Conservation (phyloP, 768 basidiomycete genomes). For the Termitomyces sp. region DNA sequence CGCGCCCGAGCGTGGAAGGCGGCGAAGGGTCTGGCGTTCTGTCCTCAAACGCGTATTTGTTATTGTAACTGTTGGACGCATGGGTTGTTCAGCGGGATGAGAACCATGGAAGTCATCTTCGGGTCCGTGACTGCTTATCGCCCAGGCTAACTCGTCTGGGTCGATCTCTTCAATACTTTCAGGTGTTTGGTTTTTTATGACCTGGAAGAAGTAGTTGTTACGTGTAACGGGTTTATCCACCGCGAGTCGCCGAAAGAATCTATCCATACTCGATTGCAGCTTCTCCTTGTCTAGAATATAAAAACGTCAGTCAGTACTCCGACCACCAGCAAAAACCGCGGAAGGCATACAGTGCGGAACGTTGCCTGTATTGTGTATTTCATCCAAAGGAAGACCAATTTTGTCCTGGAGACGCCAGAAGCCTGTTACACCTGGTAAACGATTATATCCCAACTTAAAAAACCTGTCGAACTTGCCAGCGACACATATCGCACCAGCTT, state of each 20-base stretch:
- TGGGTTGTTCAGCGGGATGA: constrained; percentile 10
- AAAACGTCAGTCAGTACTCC: neutral
- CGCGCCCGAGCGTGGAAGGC: constrained; percentile 58
- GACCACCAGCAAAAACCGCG: neutral
- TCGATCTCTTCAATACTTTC: constrained; percentile 30
- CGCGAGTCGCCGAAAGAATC: constrained; percentile 63
- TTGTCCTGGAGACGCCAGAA: constrained; percentile 77
- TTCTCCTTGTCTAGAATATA: constrained; percentile 48
- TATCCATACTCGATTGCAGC: constrained; percentile 56
- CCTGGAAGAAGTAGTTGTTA: constrained; percentile 56
- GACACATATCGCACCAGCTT: constrained; percentile 64
- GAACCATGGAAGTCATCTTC: constrained; percentile 18
- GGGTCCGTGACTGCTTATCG: constrained; percentile 25
- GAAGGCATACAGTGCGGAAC: constrained; percentile 63
- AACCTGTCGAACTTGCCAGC: constrained; percentile 36
- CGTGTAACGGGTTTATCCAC: constrained; percentile 67
- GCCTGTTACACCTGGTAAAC: constrained; percentile 33
- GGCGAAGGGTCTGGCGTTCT: constrained; percentile 62
- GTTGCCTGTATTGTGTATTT: constrained; percentile 64
- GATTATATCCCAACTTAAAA: neutral
- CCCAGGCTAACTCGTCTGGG: constrained; percentile 64
- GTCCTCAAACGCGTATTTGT: constrained; percentile 48
- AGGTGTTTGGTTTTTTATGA: constrained; percentile 15
- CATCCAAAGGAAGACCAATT: constrained; percentile 64
- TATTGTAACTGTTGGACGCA: constrained; percentile 22